These are phyloP conservation scores for Suhomyces canberraensis DNA, from an alignment of 805 yeast genomes.

Conservation along the genomic window DNA sequence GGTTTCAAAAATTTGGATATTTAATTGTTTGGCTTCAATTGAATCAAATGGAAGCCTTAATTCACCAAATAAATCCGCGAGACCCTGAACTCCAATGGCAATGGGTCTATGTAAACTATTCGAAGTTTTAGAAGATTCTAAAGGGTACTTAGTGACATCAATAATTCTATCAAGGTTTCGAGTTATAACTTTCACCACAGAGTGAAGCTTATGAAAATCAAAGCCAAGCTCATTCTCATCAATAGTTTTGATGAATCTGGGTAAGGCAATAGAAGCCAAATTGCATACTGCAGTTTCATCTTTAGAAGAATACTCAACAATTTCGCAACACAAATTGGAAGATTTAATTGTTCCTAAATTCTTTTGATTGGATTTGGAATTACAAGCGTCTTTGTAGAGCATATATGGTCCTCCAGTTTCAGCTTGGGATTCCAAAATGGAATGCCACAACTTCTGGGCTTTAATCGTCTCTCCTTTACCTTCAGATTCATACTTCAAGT, in stretches of 20 bases:
- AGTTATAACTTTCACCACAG: conserved; percentile 51
- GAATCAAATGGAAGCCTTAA: conserved; percentile 58
- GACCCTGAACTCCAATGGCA: conserved; percentile 63
- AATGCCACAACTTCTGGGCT: conserved; percentile 61
- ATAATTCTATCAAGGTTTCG: conserved; percentile 55
- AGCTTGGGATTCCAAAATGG: conserved; percentile 59
- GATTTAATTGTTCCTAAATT: conserved; percentile 59
- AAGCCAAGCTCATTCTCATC: conserved; percentile 39
- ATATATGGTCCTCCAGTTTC: conserved; percentile 66
- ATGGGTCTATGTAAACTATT: conserved; percentile 60
- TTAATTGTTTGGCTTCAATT: conserved; percentile 52
- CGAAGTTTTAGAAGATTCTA: conserved; percentile 50
- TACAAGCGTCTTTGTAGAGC: conserved; percentile 63
- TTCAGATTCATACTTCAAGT: conserved; percentile 50
- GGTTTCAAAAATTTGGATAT: conserved; percentile 59
- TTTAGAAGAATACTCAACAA: conserved; percentile 57
- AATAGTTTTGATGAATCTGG: conserved; percentile 48
- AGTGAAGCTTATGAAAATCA: conserved; percentile 54
- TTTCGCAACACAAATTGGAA: conserved; percentile 61
- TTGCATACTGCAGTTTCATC: conserved; percentile 62
- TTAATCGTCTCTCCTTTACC: conserved; percentile 54
- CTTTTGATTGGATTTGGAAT: conserved; percentile 56
- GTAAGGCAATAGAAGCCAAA: conserved; percentile 58
- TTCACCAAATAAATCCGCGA: conserved; percentile 57
- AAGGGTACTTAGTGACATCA: conserved; percentile 56